Evolutionary conservation across 192 early-diverging fungal genomes (phyloP).

Genomic region (Powellomyces hirtus): DNA sequence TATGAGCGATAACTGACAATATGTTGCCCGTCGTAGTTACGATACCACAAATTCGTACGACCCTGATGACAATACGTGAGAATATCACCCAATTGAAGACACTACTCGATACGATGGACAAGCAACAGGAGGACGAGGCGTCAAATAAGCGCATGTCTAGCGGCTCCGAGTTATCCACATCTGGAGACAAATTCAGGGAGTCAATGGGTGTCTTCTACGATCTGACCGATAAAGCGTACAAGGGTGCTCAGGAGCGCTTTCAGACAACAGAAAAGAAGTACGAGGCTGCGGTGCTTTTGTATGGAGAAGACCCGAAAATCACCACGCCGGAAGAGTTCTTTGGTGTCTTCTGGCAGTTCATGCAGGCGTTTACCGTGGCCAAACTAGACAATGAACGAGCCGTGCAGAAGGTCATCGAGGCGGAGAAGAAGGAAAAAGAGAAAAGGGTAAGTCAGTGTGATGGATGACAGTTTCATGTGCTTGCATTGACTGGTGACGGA

Average conservation of each 20-base stretch:
- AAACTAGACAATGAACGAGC: conserved; percentile 45
- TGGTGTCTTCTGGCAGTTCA: conserved; percentile 44
- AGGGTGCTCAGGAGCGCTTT: conserved; percentile 33
- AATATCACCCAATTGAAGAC: conserved; percentile 37
- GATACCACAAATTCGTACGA: conserved; percentile 38
- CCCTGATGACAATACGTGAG: conserved; percentile 35
- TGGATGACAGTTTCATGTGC: not conserved
- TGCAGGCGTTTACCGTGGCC: conserved; percentile 32
- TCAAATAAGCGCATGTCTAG: not conserved
- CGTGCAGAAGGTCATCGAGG: conserved; percentile 37
- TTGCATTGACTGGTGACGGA: not conserved
- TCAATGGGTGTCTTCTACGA: conserved; percentile 37
- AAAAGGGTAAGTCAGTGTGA: conserved; percentile 25
- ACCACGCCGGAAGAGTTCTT: conserved; percentile 56
- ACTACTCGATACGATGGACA: conserved; percentile 35
- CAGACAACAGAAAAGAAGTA: conserved; percentile 40
- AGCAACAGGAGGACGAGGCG: conserved; percentile 14
- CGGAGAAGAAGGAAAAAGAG: conserved; percentile 43
- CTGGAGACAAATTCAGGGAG: conserved; percentile 17
- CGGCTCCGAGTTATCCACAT: conserved; percentile 15
- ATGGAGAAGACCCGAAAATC: conserved; percentile 51
- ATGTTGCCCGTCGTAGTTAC: conserved; percentile 27
- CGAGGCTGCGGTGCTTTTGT: conserved; percentile 35
- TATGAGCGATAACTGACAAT: not conserved
- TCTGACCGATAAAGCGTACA: conserved; percentile 26